Conservation (phyloP, 108 stramenopile genomes). For the Epipyxis sp. region DNA sequence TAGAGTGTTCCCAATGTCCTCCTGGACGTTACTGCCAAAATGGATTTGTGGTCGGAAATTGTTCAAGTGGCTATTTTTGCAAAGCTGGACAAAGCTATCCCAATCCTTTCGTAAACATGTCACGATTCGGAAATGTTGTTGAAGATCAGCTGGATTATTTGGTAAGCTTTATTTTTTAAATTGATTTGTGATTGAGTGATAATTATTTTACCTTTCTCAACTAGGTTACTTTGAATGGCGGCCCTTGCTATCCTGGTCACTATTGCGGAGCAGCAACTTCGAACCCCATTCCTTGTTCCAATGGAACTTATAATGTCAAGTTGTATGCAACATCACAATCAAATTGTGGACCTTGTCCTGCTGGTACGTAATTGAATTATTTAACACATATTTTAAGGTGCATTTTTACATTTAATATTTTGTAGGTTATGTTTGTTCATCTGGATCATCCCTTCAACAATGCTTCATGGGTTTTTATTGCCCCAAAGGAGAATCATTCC, state of each 20-base stretch:
- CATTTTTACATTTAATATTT: too few species aligned
- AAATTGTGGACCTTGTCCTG: slow-evolving; percentile 53
- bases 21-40: slow-evolving; percentile 25
- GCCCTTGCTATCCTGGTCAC: slow-evolving; percentile 56
- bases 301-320: slow-evolving; percentile 42
- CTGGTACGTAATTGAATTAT: slow-evolving; percentile 44
- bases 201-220: not conserved
- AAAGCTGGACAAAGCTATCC: not conserved
- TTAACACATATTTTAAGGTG: slow-evolving; percentile 42
- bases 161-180: too few species aligned
- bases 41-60: not conserved
- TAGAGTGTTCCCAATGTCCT: slow-evolving; percentile 45
- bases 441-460: slow-evolving; percentile 50
- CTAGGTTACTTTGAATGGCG: slow-evolving; percentile 36
- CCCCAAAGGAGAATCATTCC: too few species aligned
- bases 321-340: slow-evolving; percentile 36
- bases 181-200: slow-evolving; percentile 42
- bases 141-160: too few species aligned
- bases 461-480: slow-evolving; percentile 21
- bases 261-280: slow-evolving; percentile 52
- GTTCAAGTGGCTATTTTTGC: slow-evolving; percentile 27
- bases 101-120: slow-evolving; percentile 3
- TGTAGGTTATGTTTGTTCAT: slow-evolving; percentile 46
- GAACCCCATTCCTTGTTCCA: slow-evolving; percentile 46
- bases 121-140: too few species aligned